A percentile compares a stretch with the other conserved stretches of the same genome.
phyloP scores from a whole-genome alignment of 208 protist genomes.

The Herpetomonas muscarum region DNA sequence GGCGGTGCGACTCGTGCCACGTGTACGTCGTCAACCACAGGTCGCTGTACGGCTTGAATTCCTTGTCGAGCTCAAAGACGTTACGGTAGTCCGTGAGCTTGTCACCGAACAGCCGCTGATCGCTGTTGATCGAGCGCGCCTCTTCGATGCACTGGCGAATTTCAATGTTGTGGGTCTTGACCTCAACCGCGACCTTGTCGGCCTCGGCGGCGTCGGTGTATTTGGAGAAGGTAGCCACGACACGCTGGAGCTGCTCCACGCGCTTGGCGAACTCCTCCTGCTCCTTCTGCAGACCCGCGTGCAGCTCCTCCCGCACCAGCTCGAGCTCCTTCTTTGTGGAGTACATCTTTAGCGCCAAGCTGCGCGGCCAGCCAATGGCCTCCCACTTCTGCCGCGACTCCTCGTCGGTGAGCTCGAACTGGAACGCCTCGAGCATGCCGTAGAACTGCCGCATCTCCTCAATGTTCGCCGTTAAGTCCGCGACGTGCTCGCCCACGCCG shows the following conservation, averaged over 20 bases:
- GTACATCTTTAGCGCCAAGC: conserved; percentile 74
- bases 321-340: conserved; percentile 87
- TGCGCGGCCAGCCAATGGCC: conserved; percentile 91
- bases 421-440: conserved; percentile 91
- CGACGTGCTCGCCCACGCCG: conserved; percentile 73
- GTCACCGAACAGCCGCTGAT: conserved; percentile 94
- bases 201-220: conserved; percentile 89
- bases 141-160: conserved; percentile 92
- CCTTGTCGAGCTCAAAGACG: conserved; percentile 92
- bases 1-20: conserved; percentile 92
- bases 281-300: conserved; percentile 85
- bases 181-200: conserved; percentile 92
- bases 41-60: conserved; percentile 96
- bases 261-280: conserved; percentile 94
- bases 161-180: conserved; percentile 92
- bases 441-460: conserved; percentile 91
- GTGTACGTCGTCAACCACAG: conserved; percentile 94
- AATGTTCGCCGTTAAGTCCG: conserved; percentile 73
- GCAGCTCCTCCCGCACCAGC: conserved; percentile 87
- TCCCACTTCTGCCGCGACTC: conserved; percentile 94
- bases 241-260: conserved; percentile 88
- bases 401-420: conserved; percentile 89
- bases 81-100: conserved; percentile 94
- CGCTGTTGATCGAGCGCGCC: conserved; percentile 91
- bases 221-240: conserved; percentile 91